phyloP scores from a whole-genome alignment of 2,329 filamentous ascomycete species.

The Rugonectria rugulosa region DNA sequence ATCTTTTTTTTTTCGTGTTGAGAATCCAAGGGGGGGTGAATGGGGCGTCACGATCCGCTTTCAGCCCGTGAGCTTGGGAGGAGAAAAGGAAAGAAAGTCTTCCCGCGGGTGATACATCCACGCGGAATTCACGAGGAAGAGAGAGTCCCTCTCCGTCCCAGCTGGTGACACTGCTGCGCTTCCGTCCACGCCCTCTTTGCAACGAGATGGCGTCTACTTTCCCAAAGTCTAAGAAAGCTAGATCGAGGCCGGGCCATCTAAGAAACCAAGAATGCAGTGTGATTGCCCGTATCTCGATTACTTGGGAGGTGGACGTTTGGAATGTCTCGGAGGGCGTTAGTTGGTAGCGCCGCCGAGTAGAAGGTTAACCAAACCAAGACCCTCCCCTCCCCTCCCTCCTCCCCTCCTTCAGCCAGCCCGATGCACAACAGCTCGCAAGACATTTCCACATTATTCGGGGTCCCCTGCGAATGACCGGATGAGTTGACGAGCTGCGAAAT shows the following conservation, averaged over 20 bases:
- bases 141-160: not conserved
- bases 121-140: not conserved
- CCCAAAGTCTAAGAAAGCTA: constrained; percentile 16
- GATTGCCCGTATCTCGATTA: not conserved
- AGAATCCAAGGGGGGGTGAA: too few relatives aligned
- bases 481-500: too few relatives aligned
- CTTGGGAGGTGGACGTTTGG: constrained; percentile 21
- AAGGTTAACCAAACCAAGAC: constrained; percentile 14
- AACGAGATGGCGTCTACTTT: too few relatives aligned
- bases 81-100: too few relatives aligned
- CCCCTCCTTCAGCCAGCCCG: constrained; percentile 18
- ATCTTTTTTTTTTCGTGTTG: too few relatives aligned
- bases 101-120: not conserved
- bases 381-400: not conserved
- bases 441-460: constrained; percentile 10
- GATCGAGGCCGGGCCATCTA: constrained; percentile 11
- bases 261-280: not conserved
- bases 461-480: constrained; percentile 14
- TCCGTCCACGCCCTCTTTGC: too few relatives aligned
- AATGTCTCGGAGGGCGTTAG: constrained; percentile 24
- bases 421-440: not conserved
- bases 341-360: constrained; percentile 9
- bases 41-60: too few relatives aligned
- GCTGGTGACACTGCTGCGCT: too few relatives aligned
- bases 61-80: too few relatives aligned